A percentile compares a stretch with the other conserved stretches of the same genome.
phyloP scores from a whole-genome alignment of 352 stramenopile species.

The Hyaloperonospora arabidopsidis region DNA sequence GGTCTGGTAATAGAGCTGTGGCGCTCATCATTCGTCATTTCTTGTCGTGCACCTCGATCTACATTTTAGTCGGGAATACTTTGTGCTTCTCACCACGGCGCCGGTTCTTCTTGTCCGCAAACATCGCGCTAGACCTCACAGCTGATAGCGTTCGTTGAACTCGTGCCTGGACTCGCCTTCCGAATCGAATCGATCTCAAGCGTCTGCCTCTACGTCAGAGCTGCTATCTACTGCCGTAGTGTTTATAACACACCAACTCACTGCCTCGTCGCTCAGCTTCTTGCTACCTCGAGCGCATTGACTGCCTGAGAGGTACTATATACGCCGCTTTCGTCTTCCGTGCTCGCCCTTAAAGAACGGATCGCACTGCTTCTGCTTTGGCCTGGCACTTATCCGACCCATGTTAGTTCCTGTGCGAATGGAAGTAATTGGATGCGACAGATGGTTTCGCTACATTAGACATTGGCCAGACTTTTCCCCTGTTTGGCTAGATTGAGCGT shows the following conservation, averaged over 20 bases:
- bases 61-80: slow-evolving; percentile 64
- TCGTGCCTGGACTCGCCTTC: slow-evolving; percentile 71
- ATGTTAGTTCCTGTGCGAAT: slow-evolving; percentile 22
- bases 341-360: slow-evolving; percentile 82
- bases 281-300: slow-evolving; percentile 72
- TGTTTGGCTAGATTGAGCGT: too few species aligned
- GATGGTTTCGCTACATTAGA: too few species aligned
- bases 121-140: slow-evolving; percentile 80
- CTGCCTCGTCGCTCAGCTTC: slow-evolving; percentile 43
- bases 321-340: slow-evolving; percentile 59
- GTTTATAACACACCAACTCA: slow-evolving; percentile 59
- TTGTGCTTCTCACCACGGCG: slow-evolving; percentile 75
- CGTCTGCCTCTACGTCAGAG: slow-evolving; percentile 31
- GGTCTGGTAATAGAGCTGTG: slow-evolving; percentile 70
- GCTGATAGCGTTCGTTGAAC: slow-evolving; percentile 81
- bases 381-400: slow-evolving; percentile 64
- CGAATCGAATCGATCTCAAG: slow-evolving; percentile 52
- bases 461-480: too few species aligned
- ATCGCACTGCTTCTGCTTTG: slow-evolving; percentile 82
- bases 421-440: slow-evolving; percentile 15
- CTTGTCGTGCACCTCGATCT: slow-evolving; percentile 54
- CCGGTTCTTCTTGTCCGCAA: slow-evolving; percentile 66
- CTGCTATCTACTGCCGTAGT: slow-evolving; percentile 35
- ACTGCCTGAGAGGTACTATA: slow-evolving; percentile 58
- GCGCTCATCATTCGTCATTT: slow-evolving; percentile 74